Evolutionary conservation across 1,284 basidiomycete genomes (phyloP), one percentile per base, ranked within the genome.

Genomic region (Gomphus bonarii): DNA sequence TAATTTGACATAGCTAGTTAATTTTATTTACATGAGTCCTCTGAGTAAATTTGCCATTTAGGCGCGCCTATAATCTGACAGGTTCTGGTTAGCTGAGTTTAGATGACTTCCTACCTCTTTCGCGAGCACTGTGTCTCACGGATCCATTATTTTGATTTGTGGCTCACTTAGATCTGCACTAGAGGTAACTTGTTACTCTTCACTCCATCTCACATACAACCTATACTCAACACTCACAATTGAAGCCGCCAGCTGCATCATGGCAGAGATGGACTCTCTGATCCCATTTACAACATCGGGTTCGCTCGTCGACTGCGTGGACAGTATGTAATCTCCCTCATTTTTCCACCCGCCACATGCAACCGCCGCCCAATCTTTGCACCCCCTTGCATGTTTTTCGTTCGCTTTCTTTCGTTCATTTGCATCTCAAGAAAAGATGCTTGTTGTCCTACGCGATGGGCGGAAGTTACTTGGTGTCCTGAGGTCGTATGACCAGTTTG

Each of bases 401-500:
- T n/a, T n/a, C n/a, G n/a, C n/a, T n/a, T n/a, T n/a, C n/a, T 48
- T 48, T 55, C 62, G 62, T 63, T 63, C n/a, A 63, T 64, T 64
- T 62, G 62, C 63, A 64, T 64, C n/a, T n/a, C n/a, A 72, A 98
- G 94, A 97, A 77, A 99, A 98, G 83, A 95, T 99, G 82, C 80
- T 99, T 57, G 95, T 98, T 55, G 84, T 98, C 64, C 77, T 99
- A 59, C 81, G 97, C 69, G 97, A 99, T 70, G 97, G 97, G 54
- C 79, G 94, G 65, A 99, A 98, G 72, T 79, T 98, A 46, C 88
- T 97, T 64, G 97, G 97, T 35, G 94, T 99, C 35, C 74, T 99
- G 64, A 78, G 97, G 57, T 97, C 93, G 22, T 99, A 99, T 70
- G 97, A 99, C 75, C 97, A 99, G 69, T 99, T 98, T 67, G 95